Evolutionary conservation across 2,329 filamentous ascomycete species (phyloP).

Genomic region (Xylogone sp.): DNA sequence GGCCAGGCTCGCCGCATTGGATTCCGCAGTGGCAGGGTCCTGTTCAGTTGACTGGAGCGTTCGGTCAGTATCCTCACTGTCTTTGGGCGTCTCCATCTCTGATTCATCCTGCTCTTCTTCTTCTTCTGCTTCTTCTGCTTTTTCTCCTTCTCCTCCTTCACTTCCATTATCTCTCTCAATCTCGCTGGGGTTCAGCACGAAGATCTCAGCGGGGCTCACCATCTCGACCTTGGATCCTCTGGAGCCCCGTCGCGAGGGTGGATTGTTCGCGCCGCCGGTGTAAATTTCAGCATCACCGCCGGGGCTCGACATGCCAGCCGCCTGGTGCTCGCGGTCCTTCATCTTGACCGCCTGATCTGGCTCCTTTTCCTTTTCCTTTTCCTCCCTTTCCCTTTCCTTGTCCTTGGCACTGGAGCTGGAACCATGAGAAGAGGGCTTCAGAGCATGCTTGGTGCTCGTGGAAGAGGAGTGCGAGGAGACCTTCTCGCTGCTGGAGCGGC

Average conservation of each 20-base stretch:
- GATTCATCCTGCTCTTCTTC: not conserved
- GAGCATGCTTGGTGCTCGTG: constrained; percentile 20
- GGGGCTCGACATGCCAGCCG: not conserved
- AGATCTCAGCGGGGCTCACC: not conserved
- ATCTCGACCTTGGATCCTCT: not conserved
- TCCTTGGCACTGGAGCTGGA: constrained; percentile 11
- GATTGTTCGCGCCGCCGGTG: not conserved
- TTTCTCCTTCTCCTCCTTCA: not conserved
- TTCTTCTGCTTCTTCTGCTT: not conserved
- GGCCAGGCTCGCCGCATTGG: constrained; percentile 30
- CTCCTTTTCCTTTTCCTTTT: not conserved
- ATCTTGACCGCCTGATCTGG: too few species aligned
- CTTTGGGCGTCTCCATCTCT: not conserved
- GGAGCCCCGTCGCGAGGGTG: too few species aligned
- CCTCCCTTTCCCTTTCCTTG: constrained; percentile 7
- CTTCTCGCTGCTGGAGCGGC: constrained; percentile 23
- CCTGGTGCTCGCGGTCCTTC: constrained; percentile 1
- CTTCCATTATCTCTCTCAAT: too few species aligned
- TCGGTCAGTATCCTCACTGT: not conserved
- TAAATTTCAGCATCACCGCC: not conserved
- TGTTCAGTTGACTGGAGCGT: constrained; percentile 12
- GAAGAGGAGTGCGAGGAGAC: constrained; percentile 13
- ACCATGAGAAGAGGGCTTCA: constrained; percentile 13
- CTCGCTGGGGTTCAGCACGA: not conserved
- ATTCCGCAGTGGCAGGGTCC: constrained; percentile 27